Percentiles rank a stretch among this genome's conserved stretches.
These are phyloP conservation scores for Yamadazyma akitaensis DNA, from an alignment of 805 yeast genomes.

Conservation along the genomic window DNA sequence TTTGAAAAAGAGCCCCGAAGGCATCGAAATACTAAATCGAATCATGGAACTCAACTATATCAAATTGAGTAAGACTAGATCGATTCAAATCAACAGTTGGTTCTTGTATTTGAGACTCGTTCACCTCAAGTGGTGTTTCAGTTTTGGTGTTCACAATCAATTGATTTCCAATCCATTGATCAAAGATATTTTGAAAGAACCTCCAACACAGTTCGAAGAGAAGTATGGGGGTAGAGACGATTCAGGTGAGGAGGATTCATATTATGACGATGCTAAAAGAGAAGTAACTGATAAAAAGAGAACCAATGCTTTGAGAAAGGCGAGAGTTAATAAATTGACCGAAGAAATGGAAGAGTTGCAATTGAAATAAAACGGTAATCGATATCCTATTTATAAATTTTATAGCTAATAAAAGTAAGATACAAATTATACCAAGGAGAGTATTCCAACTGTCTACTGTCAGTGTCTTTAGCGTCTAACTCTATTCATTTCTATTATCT, in stretches of 20 bases:
- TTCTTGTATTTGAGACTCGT: conserved; percentile 46
- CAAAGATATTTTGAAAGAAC: conserved; percentile 35
- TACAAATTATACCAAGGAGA: background rate
- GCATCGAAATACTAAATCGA: conserved; percentile 28
- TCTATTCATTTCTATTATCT: conserved; percentile 5
- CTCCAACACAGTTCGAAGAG: conserved; percentile 23
- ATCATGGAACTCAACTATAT: conserved; percentile 37
- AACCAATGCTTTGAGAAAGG: conserved; percentile 34
- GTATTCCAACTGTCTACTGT: too few relatives aligned
- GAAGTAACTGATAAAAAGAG: conserved; percentile 31
- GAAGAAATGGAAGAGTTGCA: conserved; percentile 29
- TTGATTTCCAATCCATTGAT: conserved; percentile 36
- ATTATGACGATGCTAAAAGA: conserved; percentile 15
- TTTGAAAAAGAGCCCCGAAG: conserved; percentile 33
- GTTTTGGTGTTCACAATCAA: conserved; percentile 51
- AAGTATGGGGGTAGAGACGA: conserved; percentile 18
- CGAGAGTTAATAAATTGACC: conserved; percentile 31
- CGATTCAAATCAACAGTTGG: conserved; percentile 50
- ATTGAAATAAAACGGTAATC: background rate
- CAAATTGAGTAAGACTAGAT: conserved; percentile 42
- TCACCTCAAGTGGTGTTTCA: conserved; percentile 49
- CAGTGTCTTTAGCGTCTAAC: too few relatives aligned
- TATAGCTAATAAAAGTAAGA: background rate
- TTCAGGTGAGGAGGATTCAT: conserved; percentile 13
- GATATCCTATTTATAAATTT: background rate